Evolutionary conservation across 192 early-diverging fungal genomes (phyloP).

Genomic region (Coemansia sp.): DNA sequence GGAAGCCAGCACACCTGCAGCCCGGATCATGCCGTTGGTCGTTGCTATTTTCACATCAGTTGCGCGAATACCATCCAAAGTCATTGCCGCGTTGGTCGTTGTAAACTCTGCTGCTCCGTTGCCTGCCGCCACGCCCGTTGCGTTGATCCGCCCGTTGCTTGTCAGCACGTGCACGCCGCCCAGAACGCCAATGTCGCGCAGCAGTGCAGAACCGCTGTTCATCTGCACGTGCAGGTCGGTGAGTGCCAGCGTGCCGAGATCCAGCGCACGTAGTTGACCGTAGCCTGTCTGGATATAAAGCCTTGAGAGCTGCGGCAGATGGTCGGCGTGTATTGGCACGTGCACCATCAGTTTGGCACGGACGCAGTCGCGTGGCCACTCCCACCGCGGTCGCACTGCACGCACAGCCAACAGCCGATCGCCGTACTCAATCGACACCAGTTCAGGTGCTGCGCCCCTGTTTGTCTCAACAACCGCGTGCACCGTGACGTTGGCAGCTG

Average conservation of each 20-base stretch:
- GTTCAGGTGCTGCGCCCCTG: neutral
- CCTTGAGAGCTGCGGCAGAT: neutral
- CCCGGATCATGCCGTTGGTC: slow-evolving; percentile 21
- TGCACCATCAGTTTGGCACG: slow-evolving; percentile 20
- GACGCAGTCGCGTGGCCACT: slow-evolving; percentile 31
- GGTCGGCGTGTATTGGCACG: neutral
- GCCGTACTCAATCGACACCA: neutral
- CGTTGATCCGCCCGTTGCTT: slow-evolving; percentile 17
- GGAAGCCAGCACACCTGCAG: neutral
- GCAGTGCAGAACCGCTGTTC: slow-evolving; percentile 15
- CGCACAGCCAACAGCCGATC: slow-evolving; percentile 6
- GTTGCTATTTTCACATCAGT: neutral
- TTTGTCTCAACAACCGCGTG: slow-evolving; percentile 25
- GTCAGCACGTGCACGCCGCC: slow-evolving; percentile 15
- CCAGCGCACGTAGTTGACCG: slow-evolving; percentile 9
- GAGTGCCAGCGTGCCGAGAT: slow-evolving; percentile 12
- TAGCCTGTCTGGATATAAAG: slow-evolving; percentile 15
- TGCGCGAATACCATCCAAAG: slow-evolving; percentile 2
- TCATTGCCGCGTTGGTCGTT: slow-evolving; percentile 12
- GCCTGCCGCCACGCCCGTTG: slow-evolving; percentile 6
- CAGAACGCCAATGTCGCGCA: slow-evolving; percentile 9
- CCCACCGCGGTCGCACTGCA: slow-evolving; percentile 19
- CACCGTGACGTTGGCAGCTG: slow-evolving; percentile 6
- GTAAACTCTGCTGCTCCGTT: neutral
- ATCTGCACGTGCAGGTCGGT: slow-evolving; percentile 4